Base-by-base conservation (phyloP, 2,329 filamentous ascomycete genomes). In the Ceratocystis huliohia region DNA sequence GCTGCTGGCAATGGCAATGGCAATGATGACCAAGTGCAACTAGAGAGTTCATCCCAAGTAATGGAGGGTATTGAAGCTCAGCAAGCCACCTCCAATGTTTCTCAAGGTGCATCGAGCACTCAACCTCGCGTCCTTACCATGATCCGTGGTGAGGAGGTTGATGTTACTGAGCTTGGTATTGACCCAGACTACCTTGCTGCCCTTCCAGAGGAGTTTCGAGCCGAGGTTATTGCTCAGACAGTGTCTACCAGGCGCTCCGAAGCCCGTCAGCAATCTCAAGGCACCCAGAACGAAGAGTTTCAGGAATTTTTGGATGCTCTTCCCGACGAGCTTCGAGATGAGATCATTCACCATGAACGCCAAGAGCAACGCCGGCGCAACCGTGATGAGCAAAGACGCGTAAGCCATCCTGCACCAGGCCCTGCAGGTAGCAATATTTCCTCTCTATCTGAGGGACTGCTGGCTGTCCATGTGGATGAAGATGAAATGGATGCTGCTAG, bases 171-270 rank as follows among this genome's bases (percentile, higher is more conserved):
- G 68, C 82, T 99, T 69, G 92, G 93, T 62, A 97, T 99, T 71
- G 94, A 99, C 73, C 84, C 88, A 17, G 92, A 96, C 66, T 99
- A 96, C 75, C 84, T 99, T 5, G 90, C 94, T 68, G 95, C 93
- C n/a, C 79, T 99, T n/a, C 94, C 94, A 0, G 94, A 99, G 71
- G 95, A 99, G 69, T 86, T 97, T 73, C 84, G 94, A 59, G 93
- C 97, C 75, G 94, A 99, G 74, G 94, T 99, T 62, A 89, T 99
- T 70, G 91, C 95, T 74, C 87, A 92, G 69, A 91, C 96, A 68
- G 84, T 96, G 69, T 91, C 89, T 64, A 86, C 90, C 70, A 84
- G 93, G 70, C 86, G 93, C 69, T 88, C 88, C 6, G 85, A 94
- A 74, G 89, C 90, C 53, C 76, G 87, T 73, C 76, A 85, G 74